Evolutionary conservation across 352 stramenopile species (phyloP), one percentile per base, ranked within the genome.

Genomic region (Phytophthora sansomeana): DNA sequence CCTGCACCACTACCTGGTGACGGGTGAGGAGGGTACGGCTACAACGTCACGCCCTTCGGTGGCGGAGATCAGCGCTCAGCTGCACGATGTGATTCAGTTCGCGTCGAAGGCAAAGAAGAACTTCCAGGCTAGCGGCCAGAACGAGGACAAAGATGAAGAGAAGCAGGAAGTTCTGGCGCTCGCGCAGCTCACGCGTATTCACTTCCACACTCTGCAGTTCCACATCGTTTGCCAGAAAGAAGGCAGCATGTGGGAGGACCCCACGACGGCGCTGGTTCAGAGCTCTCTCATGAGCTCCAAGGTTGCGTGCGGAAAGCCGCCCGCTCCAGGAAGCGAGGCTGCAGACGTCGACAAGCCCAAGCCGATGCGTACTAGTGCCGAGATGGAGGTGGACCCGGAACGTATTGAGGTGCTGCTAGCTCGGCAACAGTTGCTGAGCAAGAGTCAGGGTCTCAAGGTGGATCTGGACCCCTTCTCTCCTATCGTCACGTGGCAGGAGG

Each of bases 181-280:
- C 14, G 79, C 80, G 1, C 80, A 88, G 44, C 70, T 95, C 26
- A 90, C 74, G 30, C 87, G 87, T 46, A 90, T 95, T 52, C 87
- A 95, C 67, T 95, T 95, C 67, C 87, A 95, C 67, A 95, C 87
- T 46, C 74, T 95, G 24, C 87, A 93, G 46, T 95, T 95, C 69
- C 87, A 95, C 72, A 92, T 95, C 61, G 81, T 92, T 24, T 95
- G 87, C 69, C 87, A 95, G 50, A 77, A 82, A 48, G 51, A 79
- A 7, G 74, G 70, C 6, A 78, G 79, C 46, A 85, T 81, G 28
- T 93, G 85, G 85, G 81, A 81, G 29, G 80, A 92, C 53, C 85
- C 87, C 19, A 93, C 77, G 39, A 80, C 72, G 24, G 83, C 87
- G 29, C 64, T 95, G 29, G 67, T 93, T 14, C 85, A 95, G 51